Percentiles rank a stretch among this genome's conserved stretches.
phyloP scores from a whole-genome alignment of 2,329 filamentous ascomycete species.

The Leptographium wingfieldii region DNA sequence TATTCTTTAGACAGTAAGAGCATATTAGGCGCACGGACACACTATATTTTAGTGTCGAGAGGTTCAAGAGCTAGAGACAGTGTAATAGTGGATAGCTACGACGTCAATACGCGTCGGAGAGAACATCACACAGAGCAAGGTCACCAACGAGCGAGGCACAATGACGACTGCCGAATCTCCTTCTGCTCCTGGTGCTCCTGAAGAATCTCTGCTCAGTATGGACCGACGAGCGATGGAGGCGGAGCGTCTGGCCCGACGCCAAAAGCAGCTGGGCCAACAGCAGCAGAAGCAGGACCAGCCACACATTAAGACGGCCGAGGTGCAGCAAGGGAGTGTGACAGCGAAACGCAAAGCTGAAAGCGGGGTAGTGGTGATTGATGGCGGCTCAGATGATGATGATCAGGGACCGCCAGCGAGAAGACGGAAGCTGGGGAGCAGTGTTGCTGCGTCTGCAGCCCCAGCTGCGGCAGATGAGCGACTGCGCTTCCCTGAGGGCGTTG shows the following conservation, averaged over 20 bases:
- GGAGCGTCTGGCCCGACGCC: constrained; percentile 60
- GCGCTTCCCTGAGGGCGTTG: constrained; percentile 43
- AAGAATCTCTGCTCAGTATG: constrained; percentile 36
- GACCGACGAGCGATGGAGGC: constrained; percentile 77
- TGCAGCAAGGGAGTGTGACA: not conserved
- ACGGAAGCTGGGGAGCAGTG: not conserved
- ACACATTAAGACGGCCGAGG: not conserved
- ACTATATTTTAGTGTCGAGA: not conserved
- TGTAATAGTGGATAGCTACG: not conserved
- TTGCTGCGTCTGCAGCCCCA: not conserved
- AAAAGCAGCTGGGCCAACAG: constrained; percentile 32
- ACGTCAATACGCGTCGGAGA: not conserved
- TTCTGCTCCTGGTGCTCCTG: constrained; percentile 8
- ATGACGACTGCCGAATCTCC: not conserved
- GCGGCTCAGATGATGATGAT: constrained; percentile 4
- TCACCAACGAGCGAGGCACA: not conserved
- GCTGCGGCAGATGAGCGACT: constrained; percentile 12
- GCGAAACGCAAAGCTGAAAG: constrained; percentile 35
- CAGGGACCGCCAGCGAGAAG: not conserved
- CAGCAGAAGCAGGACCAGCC: not conserved
- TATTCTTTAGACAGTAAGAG: not conserved
- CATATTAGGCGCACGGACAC: not conserved
- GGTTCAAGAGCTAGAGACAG: not conserved
- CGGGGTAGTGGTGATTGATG: constrained; percentile 20
- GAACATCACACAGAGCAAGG: not conserved